Percentiles rank a stretch among this genome's conserved stretches.
These are phyloP conservation scores for Pseudopyrenochaeta lycopersici DNA, from an alignment of 2,329 filamentous ascomycete genomes.

Conservation along the genomic window DNA sequence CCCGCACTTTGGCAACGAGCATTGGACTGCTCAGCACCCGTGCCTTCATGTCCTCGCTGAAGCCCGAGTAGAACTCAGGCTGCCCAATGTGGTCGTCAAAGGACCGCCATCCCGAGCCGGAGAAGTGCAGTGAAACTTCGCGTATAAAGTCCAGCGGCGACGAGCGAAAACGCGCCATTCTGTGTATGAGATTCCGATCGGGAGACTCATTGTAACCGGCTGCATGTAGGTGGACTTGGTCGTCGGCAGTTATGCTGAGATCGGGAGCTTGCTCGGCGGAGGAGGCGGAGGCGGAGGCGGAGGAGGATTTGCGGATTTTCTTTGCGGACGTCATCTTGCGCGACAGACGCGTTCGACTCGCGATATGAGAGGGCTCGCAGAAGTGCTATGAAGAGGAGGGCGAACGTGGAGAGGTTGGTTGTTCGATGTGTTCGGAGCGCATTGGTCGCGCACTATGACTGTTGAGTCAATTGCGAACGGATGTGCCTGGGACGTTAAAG, in stretches of 20 bases:
- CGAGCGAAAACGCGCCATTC: slow-evolving; percentile 86
- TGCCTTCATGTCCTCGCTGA: slow-evolving; percentile 87
- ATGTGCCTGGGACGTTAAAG: no score
- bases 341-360: background rate
- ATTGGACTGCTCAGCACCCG: slow-evolving; percentile 79
- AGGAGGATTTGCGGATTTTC: slow-evolving; percentile 18
- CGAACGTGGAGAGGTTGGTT: slow-evolving; percentile 4
- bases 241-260: slow-evolving; percentile 56
- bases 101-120: slow-evolving; percentile 91
- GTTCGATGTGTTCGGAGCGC: no score
- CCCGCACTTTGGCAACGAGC: slow-evolving; percentile 75
- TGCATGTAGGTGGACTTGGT: slow-evolving; percentile 56
- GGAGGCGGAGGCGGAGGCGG: slow-evolving; percentile 19
- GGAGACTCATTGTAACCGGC: slow-evolving; percentile 54
- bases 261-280: slow-evolving; percentile 52
- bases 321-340: slow-evolving; percentile 24
- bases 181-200: slow-evolving; percentile 77
- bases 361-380: background rate
- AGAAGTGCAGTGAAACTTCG: slow-evolving; percentile 92
- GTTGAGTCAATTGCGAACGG: no score
- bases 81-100: slow-evolving; percentile 93
- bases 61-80: slow-evolving; percentile 91
- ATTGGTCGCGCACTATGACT: no score
- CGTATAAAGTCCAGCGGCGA: slow-evolving; percentile 82
- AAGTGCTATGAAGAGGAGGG: background rate